Evolutionary conservation across 116 monocot species (phyloP).

Genomic region (Thalassia testudinum): DNA sequence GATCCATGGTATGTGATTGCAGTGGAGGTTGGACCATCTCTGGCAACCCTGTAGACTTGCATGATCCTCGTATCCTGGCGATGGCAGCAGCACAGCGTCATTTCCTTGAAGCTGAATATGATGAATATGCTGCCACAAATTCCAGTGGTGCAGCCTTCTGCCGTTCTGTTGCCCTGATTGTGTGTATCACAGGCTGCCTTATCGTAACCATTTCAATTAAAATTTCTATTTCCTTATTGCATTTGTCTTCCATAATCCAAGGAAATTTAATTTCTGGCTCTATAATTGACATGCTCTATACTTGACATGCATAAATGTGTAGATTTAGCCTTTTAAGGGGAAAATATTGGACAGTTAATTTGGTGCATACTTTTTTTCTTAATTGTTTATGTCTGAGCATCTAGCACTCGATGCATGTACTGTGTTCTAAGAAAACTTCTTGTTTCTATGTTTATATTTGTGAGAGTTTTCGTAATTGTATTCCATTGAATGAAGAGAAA

Average conservation of each 20-base stretch:
- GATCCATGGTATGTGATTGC: neutral
- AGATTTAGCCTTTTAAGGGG: no score
- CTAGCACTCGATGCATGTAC: no score
- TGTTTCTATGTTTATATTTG: neutral
- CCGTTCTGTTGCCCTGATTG: conserved; percentile 79
- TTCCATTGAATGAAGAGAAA: neutral
- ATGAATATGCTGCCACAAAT: conserved; percentile 72
- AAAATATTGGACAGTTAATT: no score
- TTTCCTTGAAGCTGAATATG: conserved; percentile 82
- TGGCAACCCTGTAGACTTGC: conserved; percentile 56
- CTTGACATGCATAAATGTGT: no score
- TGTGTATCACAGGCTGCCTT: no score
- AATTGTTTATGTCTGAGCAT: no score
- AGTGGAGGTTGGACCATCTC: conserved; percentile 74
- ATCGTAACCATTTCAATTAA: no score
- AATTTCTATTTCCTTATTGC: no score
- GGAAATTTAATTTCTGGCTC: no score
- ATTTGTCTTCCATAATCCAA: no score
- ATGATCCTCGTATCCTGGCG: conserved; percentile 67
- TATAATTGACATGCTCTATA: no score
- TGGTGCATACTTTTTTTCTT: no score
- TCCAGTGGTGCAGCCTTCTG: conserved; percentile 72
- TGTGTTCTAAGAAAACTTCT: neutral
- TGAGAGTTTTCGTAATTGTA: neutral
- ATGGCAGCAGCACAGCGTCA: conserved; percentile 70